Evolutionary conservation across 2,329 filamentous ascomycete species (phyloP).

Genomic region (Colletotrichum sp.): DNA sequence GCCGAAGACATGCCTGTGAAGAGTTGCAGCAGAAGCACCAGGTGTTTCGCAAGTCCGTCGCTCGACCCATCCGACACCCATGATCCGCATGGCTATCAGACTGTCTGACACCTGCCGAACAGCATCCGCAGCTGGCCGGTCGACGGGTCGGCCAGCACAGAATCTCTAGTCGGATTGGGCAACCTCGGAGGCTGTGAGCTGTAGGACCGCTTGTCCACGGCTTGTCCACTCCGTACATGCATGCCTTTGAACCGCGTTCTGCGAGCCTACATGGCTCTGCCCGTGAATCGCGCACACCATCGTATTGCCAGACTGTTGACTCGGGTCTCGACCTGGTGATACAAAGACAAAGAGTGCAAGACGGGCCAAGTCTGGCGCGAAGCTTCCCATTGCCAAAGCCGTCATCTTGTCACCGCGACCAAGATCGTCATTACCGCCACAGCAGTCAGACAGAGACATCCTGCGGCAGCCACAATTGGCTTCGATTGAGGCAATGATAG

Average conservation of each 20-base stretch:
- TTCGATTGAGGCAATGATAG: not conserved
- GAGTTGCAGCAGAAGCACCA: not conserved
- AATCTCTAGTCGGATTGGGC: not conserved
- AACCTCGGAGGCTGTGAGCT: not conserved
- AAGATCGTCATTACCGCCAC: not conserved
- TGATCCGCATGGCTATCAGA: not conserved
- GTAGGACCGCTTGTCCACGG: not conserved
- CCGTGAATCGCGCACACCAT: not conserved
- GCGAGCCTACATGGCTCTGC: not conserved
- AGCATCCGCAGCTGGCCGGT: not conserved
- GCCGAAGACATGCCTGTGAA: not conserved
- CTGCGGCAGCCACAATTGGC: slow-evolving; percentile 5
- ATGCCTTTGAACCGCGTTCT: not conserved
- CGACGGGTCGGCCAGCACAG: not conserved
- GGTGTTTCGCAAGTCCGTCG: not conserved
- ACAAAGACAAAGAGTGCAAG: not conserved
- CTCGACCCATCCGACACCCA: not conserved
- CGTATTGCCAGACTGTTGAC: not conserved
- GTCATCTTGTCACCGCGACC: not conserved
- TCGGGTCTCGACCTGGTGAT: not conserved
- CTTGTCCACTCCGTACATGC: not conserved
- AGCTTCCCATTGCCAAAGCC: not conserved
- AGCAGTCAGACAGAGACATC: slow-evolving; percentile 1
- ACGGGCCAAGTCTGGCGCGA: not conserved
- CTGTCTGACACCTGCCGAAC: slow-evolving; percentile 2